Evolutionary conservation across 2,329 filamentous ascomycete genomes (phyloP).

Genomic region (Calonectria henricotiae): DNA sequence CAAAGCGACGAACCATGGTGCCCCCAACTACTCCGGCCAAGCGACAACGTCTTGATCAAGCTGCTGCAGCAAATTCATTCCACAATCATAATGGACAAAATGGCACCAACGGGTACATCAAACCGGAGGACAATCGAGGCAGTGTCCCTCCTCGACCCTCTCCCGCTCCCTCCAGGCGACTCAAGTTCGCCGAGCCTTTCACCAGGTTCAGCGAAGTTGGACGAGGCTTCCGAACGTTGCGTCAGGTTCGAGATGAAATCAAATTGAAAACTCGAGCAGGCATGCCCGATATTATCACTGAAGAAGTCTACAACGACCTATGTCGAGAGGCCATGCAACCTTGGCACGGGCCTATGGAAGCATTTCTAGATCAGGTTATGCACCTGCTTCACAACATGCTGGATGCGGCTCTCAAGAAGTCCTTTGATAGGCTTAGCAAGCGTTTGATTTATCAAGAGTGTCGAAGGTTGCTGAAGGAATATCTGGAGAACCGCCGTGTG

Average conservation of each 20-base stretch:
- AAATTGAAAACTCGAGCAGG: conserved; percentile 70
- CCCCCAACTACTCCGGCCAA: conserved; percentile 57
- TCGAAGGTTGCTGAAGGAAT: conserved; percentile 61
- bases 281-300: conserved; percentile 72
- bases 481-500: conserved; percentile 61
- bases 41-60: conserved; percentile 50
- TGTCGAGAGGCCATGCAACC: conserved; percentile 71
- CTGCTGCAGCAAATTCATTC: conserved; percentile 28
- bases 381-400: conserved; percentile 66
- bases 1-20: conserved; percentile 54
- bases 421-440: conserved; percentile 66
- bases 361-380: conserved; percentile 67
- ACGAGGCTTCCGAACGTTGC: conserved; percentile 64
- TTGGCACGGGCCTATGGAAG: conserved; percentile 71
- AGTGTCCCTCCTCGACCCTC: conserved; percentile 43
- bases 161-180: conserved; percentile 34
- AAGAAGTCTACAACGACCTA: conserved; percentile 74
- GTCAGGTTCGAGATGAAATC: conserved; percentile 71
- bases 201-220: conserved; percentile 59
- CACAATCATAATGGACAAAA: conserved; percentile 34
- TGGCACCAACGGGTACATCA: conserved; percentile 53
- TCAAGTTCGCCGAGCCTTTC: conserved; percentile 58
- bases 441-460: conserved; percentile 68
- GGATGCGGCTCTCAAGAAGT: conserved; percentile 62
- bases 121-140: conserved; percentile 59